Percentiles rank a stretch among this genome's conserved stretches.
These are phyloP conservation scores for Mortierella sp. DNA, from an alignment of 371 early-diverging fungal genomes.

Conservation along the genomic window DNA sequence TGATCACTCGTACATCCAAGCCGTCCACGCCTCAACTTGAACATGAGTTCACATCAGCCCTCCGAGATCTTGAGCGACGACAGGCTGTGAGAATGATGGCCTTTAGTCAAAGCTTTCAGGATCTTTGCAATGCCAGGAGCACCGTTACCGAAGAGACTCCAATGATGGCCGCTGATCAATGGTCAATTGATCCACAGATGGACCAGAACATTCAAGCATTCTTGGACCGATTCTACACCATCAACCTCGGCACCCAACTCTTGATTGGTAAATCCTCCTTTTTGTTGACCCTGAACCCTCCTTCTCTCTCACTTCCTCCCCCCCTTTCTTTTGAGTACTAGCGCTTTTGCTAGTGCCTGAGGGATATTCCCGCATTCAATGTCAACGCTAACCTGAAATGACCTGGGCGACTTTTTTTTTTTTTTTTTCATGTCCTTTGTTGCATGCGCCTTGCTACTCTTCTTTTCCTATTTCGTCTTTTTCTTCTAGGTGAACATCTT, in stretches of 20 bases:
- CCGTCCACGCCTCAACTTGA: constrained; percentile 50
- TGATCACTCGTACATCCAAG: constrained; percentile 46
- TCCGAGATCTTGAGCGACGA: constrained; percentile 41
- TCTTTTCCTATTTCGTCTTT: too few relatives aligned
- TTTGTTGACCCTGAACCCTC: too few relatives aligned
- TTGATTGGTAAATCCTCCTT: constrained; percentile 29
- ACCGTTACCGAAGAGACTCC: not conserved
- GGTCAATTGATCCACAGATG: constrained; percentile 27
- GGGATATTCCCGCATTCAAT: not conserved
- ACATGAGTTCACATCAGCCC: constrained; percentile 37
- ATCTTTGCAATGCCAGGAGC: too few relatives aligned
- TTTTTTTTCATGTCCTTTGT: not conserved
- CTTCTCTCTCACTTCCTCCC: too few relatives aligned
- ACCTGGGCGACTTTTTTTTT: too few relatives aligned
- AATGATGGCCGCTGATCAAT: constrained; percentile 22
- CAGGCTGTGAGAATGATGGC: constrained; percentile 47
- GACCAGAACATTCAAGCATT: constrained; percentile 43
- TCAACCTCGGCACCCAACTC: constrained; percentile 43
- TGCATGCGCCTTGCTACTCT: too few relatives aligned
- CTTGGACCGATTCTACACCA: constrained; percentile 46
- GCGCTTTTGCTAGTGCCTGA: constrained; percentile 6
- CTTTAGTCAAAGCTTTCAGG: constrained; percentile 43
- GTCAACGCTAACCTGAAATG: too few relatives aligned
- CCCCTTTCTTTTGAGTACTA: not conserved
- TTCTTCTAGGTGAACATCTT: constrained; percentile 67